phyloP scores from a whole-genome alignment of 768 basidiomycete species.

The Mycena galericulata region DNA sequence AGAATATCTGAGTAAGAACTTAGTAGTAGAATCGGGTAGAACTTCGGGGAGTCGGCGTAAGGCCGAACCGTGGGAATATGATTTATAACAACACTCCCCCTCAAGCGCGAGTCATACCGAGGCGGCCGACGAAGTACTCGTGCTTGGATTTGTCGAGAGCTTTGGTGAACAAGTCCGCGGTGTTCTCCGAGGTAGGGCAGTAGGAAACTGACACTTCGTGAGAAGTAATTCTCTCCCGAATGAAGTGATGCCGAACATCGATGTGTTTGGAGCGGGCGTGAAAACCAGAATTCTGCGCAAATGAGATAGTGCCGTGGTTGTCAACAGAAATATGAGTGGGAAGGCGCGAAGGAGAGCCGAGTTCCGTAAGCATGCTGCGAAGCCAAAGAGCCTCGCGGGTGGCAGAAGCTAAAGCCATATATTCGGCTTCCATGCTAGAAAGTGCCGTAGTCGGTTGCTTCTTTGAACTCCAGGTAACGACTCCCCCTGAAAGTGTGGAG shows the following conservation, averaged over 20 bases:
- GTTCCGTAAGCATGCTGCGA: slow-evolving; percentile 4
- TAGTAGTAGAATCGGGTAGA: no score
- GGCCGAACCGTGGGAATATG: no score
- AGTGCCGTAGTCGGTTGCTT: slow-evolving; percentile 8
- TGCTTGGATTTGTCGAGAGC: slow-evolving; percentile 13
- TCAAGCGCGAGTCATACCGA: slow-evolving; percentile 19
- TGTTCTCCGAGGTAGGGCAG: slow-evolving; percentile 13
- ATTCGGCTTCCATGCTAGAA: slow-evolving; percentile 7
- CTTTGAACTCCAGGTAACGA: slow-evolving; percentile 8
- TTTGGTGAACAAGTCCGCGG: slow-evolving; percentile 10
- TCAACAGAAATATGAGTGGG: slow-evolving; percentile 8
- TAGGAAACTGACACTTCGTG: slow-evolving; percentile 16
- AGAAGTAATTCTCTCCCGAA: slow-evolving; percentile 12
- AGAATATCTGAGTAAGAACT: no score
- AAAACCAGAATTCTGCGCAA: slow-evolving; percentile 3
- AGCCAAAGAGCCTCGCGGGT: slow-evolving; percentile 10
- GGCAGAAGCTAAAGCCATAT: slow-evolving; percentile 4
- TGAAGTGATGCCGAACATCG: slow-evolving; percentile 7
- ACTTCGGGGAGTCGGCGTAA: no score
- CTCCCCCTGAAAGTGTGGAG: no score
- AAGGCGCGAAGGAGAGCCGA: neutral
- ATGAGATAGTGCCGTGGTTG: slow-evolving; percentile 5
- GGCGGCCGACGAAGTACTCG: slow-evolving; percentile 13
- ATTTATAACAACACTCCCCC: slow-evolving; percentile 13
- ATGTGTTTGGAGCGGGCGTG: slow-evolving; percentile 9